Conservation (phyloP, 495 filamentous ascomycete genomes). For the Patellaria atrata region DNA sequence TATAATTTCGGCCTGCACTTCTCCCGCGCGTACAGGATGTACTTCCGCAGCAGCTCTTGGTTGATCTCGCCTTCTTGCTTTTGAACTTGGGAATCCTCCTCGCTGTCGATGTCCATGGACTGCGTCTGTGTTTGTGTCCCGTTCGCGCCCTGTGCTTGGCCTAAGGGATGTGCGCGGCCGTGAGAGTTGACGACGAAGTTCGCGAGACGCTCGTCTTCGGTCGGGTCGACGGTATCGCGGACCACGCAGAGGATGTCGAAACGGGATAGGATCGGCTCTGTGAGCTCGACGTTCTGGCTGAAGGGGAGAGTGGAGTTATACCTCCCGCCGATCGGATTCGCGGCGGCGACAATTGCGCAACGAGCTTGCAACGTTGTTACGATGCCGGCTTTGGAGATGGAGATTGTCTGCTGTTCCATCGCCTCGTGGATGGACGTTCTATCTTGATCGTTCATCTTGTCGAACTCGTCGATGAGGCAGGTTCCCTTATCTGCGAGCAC, state of each 20-base stretch:
- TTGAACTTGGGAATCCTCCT: constrained; percentile 24
- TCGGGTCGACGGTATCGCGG: constrained; percentile 90
- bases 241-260: constrained; percentile 98
- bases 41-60: constrained; percentile 87
- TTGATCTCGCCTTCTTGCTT: constrained; percentile 59
- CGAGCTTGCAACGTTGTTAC: constrained; percentile 97
- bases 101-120: constrained; percentile 48
- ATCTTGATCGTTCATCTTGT: constrained; percentile 99
- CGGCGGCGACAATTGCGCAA: constrained; percentile 91
- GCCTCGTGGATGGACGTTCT: constrained; percentile 97
- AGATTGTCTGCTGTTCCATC: constrained; percentile 99
- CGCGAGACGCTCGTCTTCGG: constrained; percentile 88
- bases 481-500: constrained; percentile 92
- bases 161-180: constrained; percentile 67
- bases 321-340: constrained; percentile 89
- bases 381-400: constrained; percentile 97
- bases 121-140: constrained; percentile 30
- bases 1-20: constrained; percentile 84
- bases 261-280: constrained; percentile 93
- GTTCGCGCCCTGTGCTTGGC: constrained; percentile 31
- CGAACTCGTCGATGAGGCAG: constrained; percentile 97
- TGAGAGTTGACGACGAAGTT: constrained; percentile 92
- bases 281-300: constrained; percentile 89
- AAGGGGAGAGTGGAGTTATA: constrained; percentile 97
- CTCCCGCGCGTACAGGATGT: constrained; percentile 91